Conservation (phyloP, 192 early-diverging fungal species). For the Spinellus fusiger region DNA sequence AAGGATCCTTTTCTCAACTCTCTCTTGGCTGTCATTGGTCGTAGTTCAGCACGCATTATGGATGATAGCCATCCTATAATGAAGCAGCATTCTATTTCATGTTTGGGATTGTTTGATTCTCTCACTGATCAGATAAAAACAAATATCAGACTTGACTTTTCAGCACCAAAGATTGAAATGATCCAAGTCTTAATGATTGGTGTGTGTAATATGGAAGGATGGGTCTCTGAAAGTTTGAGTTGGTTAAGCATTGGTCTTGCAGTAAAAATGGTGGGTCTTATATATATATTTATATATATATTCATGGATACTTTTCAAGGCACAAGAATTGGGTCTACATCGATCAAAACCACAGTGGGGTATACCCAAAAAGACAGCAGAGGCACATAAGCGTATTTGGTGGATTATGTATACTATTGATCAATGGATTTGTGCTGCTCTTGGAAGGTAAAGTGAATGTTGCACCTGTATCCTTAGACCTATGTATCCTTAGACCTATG, state of each 20-base stretch:
- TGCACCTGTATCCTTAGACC: neutral
- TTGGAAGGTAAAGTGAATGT: conserved; percentile 18
- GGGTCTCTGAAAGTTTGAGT: conserved; percentile 15
- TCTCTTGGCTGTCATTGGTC: conserved; percentile 9
- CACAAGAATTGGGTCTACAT: conserved; percentile 31
- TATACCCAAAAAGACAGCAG: conserved; percentile 1
- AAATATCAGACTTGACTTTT: conserved; percentile 15
- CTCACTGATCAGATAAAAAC: neutral
- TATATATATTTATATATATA: neutral
- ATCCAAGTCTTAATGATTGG: conserved; percentile 23
- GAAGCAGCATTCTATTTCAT: conserved; percentile 1
- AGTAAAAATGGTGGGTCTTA: conserved; percentile 22
- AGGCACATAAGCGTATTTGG: conserved; percentile 23
- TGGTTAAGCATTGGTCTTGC: conserved; percentile 28
- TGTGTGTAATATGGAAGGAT: conserved; percentile 2
- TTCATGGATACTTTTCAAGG: conserved; percentile 1
- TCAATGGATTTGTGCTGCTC: conserved; percentile 21
- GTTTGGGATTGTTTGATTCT: neutral
- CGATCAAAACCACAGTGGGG: conserved; percentile 15
- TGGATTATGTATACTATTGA: conserved; percentile 28
- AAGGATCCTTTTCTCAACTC: neutral
- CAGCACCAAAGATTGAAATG: conserved; percentile 15
- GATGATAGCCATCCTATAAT: conserved; percentile 3
- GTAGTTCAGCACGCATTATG: conserved; percentile 9
- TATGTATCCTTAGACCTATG: conserved; percentile 10